phyloP scores from a whole-genome alignment of 371 early-diverging fungal genomes.

The Globomyces sp. region DNA sequence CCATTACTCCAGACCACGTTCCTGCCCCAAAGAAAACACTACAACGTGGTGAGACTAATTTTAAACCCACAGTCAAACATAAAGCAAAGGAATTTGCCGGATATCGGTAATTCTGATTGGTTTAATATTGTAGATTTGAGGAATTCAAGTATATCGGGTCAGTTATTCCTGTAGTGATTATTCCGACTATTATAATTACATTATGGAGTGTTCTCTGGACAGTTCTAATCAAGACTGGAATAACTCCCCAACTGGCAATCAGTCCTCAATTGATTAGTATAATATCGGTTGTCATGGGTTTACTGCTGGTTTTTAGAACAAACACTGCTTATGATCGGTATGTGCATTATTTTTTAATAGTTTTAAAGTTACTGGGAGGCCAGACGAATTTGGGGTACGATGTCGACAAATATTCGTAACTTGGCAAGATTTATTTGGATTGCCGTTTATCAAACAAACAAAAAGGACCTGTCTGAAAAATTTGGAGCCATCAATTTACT shows the following conservation, averaged over 20 bases:
- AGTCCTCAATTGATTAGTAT: constrained; percentile 28
- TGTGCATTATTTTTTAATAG: not conserved
- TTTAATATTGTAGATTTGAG: not conserved
- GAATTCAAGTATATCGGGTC: constrained; percentile 9
- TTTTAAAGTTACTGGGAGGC: constrained; percentile 65
- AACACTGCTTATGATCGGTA: constrained; percentile 72
- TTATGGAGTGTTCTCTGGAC: constrained; percentile 32
- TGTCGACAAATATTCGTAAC: constrained; percentile 50
- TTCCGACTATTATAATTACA: constrained; percentile 21
- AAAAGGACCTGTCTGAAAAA: constrained; percentile 59
- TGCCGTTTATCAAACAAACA: constrained; percentile 35
- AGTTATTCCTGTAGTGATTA: constrained; percentile 29
- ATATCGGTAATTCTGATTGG: not conserved
- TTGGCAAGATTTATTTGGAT: constrained; percentile 67
- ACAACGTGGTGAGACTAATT: too few species aligned
- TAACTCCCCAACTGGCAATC: constrained; percentile 15
- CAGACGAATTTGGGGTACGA: constrained; percentile 61
- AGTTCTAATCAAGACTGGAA: constrained; percentile 16
- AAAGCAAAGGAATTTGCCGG: not conserved
- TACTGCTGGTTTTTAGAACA: constrained; percentile 74
- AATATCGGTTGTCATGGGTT: constrained; percentile 55
- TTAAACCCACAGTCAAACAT: too few species aligned
- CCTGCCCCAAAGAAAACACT: too few species aligned
- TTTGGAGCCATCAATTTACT: constrained; percentile 70
- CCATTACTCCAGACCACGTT: too few species aligned